Base-by-base conservation (phyloP, 148 eudicot species). In the Drosera capensis region DNA sequence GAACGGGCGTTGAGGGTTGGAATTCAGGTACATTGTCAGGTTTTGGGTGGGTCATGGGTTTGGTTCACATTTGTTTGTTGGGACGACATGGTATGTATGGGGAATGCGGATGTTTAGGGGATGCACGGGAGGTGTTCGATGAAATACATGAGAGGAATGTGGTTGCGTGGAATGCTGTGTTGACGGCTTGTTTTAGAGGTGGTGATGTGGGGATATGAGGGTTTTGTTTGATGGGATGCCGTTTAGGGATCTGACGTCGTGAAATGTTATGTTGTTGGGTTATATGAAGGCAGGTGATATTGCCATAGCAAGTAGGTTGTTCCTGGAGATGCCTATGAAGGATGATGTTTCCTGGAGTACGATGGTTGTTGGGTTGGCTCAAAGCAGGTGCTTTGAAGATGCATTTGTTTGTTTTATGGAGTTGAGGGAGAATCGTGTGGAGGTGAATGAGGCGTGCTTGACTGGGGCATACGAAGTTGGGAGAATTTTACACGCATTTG, bases 281-380 rank as follows among this genome's bases (percentile, higher is more conserved):
- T 79, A 70, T 47, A 38, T 48, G 1, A 75, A 65, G 53, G 46
- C 63, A 0, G 82, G 82, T 37, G 68, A 69, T 60, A 23, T 75
- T 24, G 48, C 38, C 25, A 48, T 56, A 25, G 74, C 82, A 7
- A 67, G 37, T 54, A 64, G 38, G 48, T 49, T 74, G 54, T 75
- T 79, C 22, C 36, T 14, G 2, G 56, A 60, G 51, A 71, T 75
- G 66, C 71, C 66, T 3, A 49, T 45, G 8, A 75, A 64, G 48
- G 86, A 79, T 47, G 79, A 49, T 57, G 81, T 79, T 25, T 79
- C 82, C 16, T 79, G 82, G 79, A 79, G 78, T 60, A 72, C 74
- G 0, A 67, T 79, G 74, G 65, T 75, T 47, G 43, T 48, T 26
- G 82, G 82, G 45, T 64, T 64, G 46, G 73, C 65, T 15, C 74